Base-by-base conservation (phyloP, 2,329 filamentous ascomycete genomes). In the Tolypocladium inflatum region DNA sequence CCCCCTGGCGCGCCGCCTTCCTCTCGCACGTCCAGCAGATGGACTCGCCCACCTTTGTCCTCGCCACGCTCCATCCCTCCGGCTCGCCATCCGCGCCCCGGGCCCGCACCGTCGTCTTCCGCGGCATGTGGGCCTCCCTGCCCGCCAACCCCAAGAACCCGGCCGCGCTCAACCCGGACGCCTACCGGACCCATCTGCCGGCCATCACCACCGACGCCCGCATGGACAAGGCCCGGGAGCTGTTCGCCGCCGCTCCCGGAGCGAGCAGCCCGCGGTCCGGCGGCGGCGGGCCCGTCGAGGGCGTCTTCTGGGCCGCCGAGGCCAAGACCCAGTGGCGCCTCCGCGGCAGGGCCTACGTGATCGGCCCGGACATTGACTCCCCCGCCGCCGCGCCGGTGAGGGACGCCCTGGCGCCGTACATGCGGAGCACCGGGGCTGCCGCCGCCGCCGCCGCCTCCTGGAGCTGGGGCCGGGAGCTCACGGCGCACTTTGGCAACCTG, bases 401-500 rank as follows among this genome's bases (percentile, higher is more conserved):
- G 71, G 80, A 78, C 55, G 79, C 83, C 65, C 68, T 94, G 23
- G 75, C 75, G 56, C 74, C 74, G 59, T 74, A 86, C 63, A 91
- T 92, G 88, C 77, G 85, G 61, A 60, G 26, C 21, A 61, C 57
- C 13, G 58, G 57, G n/a, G n/a, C 26, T 6, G 26, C 26, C 13
- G 39, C 60, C 19, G 60, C 67, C 1, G 74, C 73, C 15, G 73
- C 76, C 50, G 70, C 69, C 19, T 73, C 77, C 1, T 96, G 91
- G 90, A 88, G 82, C 64, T 97, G 91, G 87, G 75, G 76, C 53
- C 87, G 78, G 62, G 91, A 96, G 74, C 72, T 97, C 42, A 91
- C 89, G 55, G 89, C 84, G 54, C 90, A 94, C 70, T 97, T 97
- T 81, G 93, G 91, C 23, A 97, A 97, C 71, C 74, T 94, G 65